Percentiles rank a stretch among this genome's conserved stretches.
phyloP scores from a whole-genome alignment of 1,284 basidiomycete species.

The Ganoderma boninense region DNA sequence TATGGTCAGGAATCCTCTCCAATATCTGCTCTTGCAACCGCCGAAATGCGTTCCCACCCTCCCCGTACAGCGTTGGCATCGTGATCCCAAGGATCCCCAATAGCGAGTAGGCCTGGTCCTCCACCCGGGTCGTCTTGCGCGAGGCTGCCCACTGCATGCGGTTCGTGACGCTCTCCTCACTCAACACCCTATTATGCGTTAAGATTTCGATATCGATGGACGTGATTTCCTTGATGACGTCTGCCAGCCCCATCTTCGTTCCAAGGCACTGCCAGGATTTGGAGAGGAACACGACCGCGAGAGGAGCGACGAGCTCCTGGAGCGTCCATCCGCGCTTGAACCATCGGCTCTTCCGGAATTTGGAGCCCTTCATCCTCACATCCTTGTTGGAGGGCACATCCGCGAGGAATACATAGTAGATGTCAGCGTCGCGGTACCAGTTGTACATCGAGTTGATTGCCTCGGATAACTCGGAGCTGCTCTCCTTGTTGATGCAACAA shows the following conservation, averaged over 20 bases:
- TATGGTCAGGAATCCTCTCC: not conserved
- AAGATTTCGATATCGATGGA: not conserved
- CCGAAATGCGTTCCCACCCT: conserved; percentile 3
- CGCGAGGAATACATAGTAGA: too few relatives aligned
- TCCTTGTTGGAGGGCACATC: too few relatives aligned
- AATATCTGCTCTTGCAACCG: conserved; percentile 14
- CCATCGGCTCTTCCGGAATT: conserved; percentile 3
- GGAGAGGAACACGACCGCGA: not conserved
- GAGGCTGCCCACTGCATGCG: conserved; percentile 1
- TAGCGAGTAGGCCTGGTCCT: conserved; percentile 11
- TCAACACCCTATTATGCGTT: not conserved
- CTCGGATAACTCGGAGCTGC: too few relatives aligned
- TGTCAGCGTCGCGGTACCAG: too few relatives aligned
- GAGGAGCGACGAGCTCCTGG: conserved; percentile 14
- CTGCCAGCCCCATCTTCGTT: not conserved
- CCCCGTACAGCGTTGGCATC: conserved; percentile 10
- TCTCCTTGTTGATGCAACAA: too few relatives aligned
- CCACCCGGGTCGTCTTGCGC: not conserved
- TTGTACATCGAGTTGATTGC: too few relatives aligned
- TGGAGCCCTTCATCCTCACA: not conserved
- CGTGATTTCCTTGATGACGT: not conserved
- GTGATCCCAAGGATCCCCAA: conserved; percentile 11
- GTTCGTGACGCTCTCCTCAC: not conserved
- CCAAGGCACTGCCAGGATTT: not conserved
- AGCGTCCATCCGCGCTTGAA: conserved; percentile 10